phyloP scores from a whole-genome alignment of 2,329 filamentous ascomycete genomes.

The Botrytis squamosa region DNA sequence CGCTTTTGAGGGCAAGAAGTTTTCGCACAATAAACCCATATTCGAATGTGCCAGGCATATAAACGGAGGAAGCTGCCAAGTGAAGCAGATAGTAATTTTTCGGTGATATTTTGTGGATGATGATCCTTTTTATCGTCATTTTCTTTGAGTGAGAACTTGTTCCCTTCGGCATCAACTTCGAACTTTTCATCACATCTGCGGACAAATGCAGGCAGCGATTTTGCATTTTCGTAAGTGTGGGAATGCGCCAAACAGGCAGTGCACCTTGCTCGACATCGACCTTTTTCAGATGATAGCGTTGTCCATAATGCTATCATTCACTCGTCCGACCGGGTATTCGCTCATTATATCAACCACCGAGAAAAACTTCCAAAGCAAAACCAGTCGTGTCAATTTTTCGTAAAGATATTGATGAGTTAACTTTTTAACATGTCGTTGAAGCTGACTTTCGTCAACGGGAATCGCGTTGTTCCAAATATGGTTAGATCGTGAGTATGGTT shows the following conservation, averaged over 20 bases:
- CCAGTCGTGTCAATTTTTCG: slow-evolving; percentile 22
- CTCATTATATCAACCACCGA: slow-evolving; percentile 16
- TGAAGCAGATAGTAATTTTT: not conserved
- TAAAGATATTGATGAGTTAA: slow-evolving; percentile 25
- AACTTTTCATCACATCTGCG: not conserved
- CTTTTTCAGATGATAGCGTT: not conserved
- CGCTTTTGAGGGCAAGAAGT: not conserved
- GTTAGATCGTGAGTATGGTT: not conserved
- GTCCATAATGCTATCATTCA: not conserved
- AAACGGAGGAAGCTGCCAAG: not conserved
- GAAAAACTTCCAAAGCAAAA: not conserved
- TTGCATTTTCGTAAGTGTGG: not conserved
- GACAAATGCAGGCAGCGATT: not conserved
- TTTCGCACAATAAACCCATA: not conserved
- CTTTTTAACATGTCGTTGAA: slow-evolving; percentile 37
- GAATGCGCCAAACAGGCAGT: not conserved
- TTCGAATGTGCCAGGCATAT: not conserved
- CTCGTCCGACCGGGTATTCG: slow-evolving; percentile 34
- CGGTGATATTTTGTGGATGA: not conserved
- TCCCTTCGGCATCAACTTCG: not conserved
- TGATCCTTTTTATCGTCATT: not conserved
- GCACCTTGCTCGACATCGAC: not conserved
- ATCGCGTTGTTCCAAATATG: slow-evolving; percentile 16
- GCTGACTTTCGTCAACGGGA: slow-evolving; percentile 12
- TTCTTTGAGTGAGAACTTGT: not conserved